Evolutionary conservation across 2,329 filamentous ascomycete genomes (phyloP), one percentile per base, ranked within the genome.

Genomic region (Aciculosporium take): DNA sequence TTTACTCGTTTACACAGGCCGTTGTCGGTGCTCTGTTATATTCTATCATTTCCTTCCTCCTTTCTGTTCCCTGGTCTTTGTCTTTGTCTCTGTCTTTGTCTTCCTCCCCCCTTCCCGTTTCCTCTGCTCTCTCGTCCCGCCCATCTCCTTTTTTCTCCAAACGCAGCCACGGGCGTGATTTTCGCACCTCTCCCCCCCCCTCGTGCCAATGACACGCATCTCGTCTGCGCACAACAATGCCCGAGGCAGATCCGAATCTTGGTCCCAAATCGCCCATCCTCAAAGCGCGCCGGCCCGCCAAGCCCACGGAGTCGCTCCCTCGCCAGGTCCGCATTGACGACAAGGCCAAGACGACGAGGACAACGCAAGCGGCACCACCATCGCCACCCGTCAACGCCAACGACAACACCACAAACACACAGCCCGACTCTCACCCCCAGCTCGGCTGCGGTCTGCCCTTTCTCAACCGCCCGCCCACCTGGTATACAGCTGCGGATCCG

Each of bases 401-500:
- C 36, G 20, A 30, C 35, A n/a, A 49, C 7, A 40, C n/a, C 34
- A 35, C 27, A 17, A 42, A 43, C 37, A 42, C 41, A 13, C 39
- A 45, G 32, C 43, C 43, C 5, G 41, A 46, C 17, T 42, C 43
- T 18, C 35, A 40, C 42, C 37, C 46, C 5, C 30, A 46, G 33
- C 37, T 58, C 35, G 52, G 39, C 39, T 35, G 23, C 15, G 23
- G 53, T n/a, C 39, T 42, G 20, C 49, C 50, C 8, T 50, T 49
- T 20, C 25, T 40, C n/a, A 45, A 46, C 35, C 33, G 34, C 10
- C 50, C 41, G 38, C 43, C 48, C 39, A 44, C 36, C 52, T 61
- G 56, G 58, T 54, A 55, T 48, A 60, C 56, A 43, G 53, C 58
- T 42, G 50, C 49, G 47, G 53, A 61, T 36, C 59, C 59, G 13